A percentile compares a stretch with the other conserved stretches of the same genome.
Evolutionary conservation across 2,329 filamentous ascomycete genomes (phyloP).

Genomic region (Colletotrichum nymphaeae): DNA sequence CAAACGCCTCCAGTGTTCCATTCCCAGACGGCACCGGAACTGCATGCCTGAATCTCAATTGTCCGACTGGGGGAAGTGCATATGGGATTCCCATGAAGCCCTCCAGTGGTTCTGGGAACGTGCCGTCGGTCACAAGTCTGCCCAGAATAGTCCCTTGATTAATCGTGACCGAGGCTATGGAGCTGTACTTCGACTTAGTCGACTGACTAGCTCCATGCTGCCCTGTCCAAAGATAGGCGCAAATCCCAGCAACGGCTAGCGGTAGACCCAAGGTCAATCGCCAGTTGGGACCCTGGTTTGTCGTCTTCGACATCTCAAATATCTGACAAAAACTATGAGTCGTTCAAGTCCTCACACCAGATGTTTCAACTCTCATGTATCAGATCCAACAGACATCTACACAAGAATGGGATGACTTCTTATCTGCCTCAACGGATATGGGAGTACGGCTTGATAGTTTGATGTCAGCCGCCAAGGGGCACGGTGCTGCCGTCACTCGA

Average conservation of each 20-base stretch:
- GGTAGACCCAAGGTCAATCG: neutral
- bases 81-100: constrained; percentile 61
- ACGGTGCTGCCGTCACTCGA: neutral
- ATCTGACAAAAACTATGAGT: neutral
- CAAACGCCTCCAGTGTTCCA: constrained; percentile 40
- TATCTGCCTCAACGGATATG: neutral
- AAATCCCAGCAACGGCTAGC: neutral
- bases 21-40: constrained; percentile 43
- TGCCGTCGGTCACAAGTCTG: constrained; percentile 44
- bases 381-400: neutral
- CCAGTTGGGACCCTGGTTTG: neutral
- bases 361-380: neutral
- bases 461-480: neutral
- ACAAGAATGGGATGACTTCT: neutral
- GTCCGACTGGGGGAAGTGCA: constrained; percentile 54
- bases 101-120: constrained; percentile 46
- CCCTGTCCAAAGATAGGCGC: neutral
- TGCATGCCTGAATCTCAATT: constrained; percentile 54
- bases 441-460: too few species aligned
- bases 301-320: neutral
- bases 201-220: neutral
- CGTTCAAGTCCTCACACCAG: neutral
- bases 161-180: constrained; percentile 40
- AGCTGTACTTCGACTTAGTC: neutral
- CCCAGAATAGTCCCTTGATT: constrained; percentile 46